A percentile compares a stretch with the other conserved stretches of the same genome.
phyloP scores from a whole-genome alignment of 2,329 filamentous ascomycete genomes.

The Rhinocladiella similis region DNA sequence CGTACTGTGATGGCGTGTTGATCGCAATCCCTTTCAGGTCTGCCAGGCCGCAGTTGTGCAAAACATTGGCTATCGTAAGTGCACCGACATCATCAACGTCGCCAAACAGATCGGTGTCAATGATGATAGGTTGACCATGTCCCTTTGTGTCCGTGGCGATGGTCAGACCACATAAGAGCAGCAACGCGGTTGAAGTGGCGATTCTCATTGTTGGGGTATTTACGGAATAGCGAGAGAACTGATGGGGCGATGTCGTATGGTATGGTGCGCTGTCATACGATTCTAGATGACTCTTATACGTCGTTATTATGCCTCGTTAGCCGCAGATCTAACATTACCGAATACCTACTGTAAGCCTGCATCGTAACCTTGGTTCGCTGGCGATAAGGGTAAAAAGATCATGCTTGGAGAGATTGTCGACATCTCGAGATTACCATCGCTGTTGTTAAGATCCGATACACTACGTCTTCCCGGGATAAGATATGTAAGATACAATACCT shows the following conservation, averaged over 20 bases:
- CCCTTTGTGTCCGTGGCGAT: not conserved
- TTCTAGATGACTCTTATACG: not conserved
- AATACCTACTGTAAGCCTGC: no score
- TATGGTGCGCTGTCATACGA: not conserved
- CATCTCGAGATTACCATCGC: no score
- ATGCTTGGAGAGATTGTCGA: no score
- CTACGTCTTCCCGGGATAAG: not conserved
- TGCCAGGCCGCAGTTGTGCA: conserved; percentile 11
- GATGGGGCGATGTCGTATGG: not conserved
- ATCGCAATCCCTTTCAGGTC: conserved; percentile 6
- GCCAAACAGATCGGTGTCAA: conserved; percentile 10
- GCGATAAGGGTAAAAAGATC: no score
- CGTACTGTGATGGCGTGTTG: conserved; percentile 11
- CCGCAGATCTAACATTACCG: no score
- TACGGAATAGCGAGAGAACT: not conserved
- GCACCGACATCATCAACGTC: conserved; percentile 10
- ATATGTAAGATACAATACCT: not conserved
- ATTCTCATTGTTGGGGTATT: not conserved
- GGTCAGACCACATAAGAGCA: not conserved
- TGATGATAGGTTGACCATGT: conserved; percentile 6
- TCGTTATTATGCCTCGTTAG: no score
- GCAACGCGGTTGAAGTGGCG: not conserved
- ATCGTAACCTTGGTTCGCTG: no score
- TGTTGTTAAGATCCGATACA: no score
- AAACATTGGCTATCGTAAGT: conserved; percentile 6